Percentiles rank a stretch among this genome's conserved stretches.
Evolutionary conservation across 106 monocot species (phyloP).

Genomic region (Amphibolis antarctica): DNA sequence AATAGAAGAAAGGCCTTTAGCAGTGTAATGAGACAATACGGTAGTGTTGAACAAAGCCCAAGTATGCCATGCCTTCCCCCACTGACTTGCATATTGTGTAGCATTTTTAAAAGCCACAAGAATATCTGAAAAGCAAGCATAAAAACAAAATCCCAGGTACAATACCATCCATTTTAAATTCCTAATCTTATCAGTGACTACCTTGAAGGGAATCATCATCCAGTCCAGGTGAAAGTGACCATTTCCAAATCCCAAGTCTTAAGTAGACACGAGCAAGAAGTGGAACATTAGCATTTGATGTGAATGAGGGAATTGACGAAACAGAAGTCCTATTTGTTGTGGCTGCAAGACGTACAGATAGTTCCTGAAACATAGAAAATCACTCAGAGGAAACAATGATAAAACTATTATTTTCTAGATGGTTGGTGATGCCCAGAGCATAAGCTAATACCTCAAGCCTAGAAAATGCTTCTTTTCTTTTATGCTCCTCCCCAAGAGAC

Average conservation of each 20-base stretch:
- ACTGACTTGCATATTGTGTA: constrained; percentile 60
- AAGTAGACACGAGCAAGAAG: constrained; percentile 90
- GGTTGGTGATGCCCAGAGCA: neutral
- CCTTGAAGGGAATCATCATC: constrained; percentile 91
- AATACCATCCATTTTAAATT: neutral
- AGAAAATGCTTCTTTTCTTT: constrained; percentile 66
- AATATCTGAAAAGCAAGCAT: constrained; percentile 39
- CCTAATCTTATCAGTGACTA: constrained; percentile 8
- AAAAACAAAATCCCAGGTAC: neutral
- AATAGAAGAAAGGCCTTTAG: constrained; percentile 42
- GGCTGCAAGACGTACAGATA: constrained; percentile 55
- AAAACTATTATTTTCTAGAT: neutral
- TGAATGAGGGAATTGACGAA: constrained; percentile 13
- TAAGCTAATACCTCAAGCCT: constrained; percentile 51
- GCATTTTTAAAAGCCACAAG: constrained; percentile 70
- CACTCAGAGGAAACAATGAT: neutral
- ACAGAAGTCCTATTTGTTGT: constrained; percentile 26
- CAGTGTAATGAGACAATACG: constrained; percentile 88
- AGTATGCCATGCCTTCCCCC: constrained; percentile 96
- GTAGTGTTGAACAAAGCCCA: constrained; percentile 99
- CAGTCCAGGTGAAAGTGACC: constrained; percentile 72
- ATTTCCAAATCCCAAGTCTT: constrained; percentile 89
- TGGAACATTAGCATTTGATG: constrained; percentile 34
- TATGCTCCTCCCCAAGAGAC: constrained; percentile 89
- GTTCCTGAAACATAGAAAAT: constrained; percentile 35